phyloP scores from a whole-genome alignment of 1,284 basidiomycete genomes.

The Phaffia rhodozyma region DNA sequence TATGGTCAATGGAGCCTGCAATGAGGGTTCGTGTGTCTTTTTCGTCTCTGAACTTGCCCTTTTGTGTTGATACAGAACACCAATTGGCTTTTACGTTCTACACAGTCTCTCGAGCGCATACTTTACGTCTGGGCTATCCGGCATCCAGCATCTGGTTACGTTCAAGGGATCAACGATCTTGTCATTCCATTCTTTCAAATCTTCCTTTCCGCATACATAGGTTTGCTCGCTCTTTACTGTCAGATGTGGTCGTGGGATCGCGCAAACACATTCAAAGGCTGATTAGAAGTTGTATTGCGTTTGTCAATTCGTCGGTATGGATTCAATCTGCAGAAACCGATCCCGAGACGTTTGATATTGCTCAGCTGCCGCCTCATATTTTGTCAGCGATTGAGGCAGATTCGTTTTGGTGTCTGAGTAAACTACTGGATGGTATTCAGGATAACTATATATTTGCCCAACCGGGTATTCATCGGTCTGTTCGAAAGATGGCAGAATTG shows the following conservation, averaged over 20 bases:
- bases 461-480: conserved; percentile 84
- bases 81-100: conserved; percentile 12
- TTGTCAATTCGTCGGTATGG: too few relatives aligned
- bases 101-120: conserved; percentile 75
- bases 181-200: conserved; percentile 91
- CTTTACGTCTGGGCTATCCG: conserved; percentile 96
- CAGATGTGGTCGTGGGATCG: background rate
- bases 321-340: conserved; percentile 51
- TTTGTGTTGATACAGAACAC: background rate
- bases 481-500: conserved; percentile 80
- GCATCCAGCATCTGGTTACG: conserved; percentile 90
- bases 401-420: conserved; percentile 90
- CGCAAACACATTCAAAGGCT: background rate
- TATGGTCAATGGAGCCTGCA: conserved; percentile 80
- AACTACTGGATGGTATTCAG: conserved; percentile 87
- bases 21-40: conserved; percentile 53
- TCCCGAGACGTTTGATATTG: conserved; percentile 73
- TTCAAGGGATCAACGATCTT: conserved; percentile 95
- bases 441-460: conserved; percentile 94
- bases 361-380: conserved; percentile 53
- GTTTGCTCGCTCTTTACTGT: conserved; percentile 37
- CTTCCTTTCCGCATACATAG: conserved; percentile 80
- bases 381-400: conserved; percentile 83
- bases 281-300: background rate
- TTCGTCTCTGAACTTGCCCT: background rate